These are phyloP conservation scores for Tolypocladium sp. DNA, from an alignment of 2,329 filamentous ascomycete genomes.

Conservation along the genomic window DNA sequence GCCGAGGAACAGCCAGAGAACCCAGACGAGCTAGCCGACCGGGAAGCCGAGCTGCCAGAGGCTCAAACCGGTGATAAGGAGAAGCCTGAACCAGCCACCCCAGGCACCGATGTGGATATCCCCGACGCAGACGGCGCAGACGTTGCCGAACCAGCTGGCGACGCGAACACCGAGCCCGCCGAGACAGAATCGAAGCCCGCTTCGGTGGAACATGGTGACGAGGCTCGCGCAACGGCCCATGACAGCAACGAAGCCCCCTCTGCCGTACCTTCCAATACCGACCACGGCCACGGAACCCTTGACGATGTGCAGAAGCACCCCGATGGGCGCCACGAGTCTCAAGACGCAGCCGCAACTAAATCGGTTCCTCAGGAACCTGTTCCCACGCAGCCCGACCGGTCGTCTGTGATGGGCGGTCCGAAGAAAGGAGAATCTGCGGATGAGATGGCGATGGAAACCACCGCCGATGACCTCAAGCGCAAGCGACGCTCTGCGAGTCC, in stretches of 20 bases:
- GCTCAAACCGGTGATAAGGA: not conserved
- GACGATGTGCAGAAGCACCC: not conserved
- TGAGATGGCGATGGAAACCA: slow-evolving; percentile 5
- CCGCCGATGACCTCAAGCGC: slow-evolving; percentile 48
- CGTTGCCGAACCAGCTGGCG: not conserved
- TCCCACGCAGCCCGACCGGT: not conserved
- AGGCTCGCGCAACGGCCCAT: not conserved
- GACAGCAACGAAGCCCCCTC: not conserved
- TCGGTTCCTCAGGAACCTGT: not conserved
- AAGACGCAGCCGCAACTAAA: not conserved
- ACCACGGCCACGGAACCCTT: too few relatives aligned
- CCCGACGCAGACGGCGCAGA: not conserved
- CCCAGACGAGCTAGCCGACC: not conserved
- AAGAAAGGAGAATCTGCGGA: not conserved
- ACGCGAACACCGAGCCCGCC: not conserved
- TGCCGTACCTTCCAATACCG: not conserved
- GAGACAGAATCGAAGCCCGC: not conserved
- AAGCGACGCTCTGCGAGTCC: slow-evolving; percentile 60
- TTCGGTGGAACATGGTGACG: not conserved
- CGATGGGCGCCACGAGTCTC: not conserved
- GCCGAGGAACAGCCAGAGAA: slow-evolving; percentile 2
- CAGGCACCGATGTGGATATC: not conserved
- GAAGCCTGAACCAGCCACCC: not conserved
- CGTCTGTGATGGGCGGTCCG: not conserved
- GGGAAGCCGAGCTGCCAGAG: not conserved